Base-by-base conservation (phyloP, 331 rosid species). In the Rhamnella rubrinervis region DNA sequence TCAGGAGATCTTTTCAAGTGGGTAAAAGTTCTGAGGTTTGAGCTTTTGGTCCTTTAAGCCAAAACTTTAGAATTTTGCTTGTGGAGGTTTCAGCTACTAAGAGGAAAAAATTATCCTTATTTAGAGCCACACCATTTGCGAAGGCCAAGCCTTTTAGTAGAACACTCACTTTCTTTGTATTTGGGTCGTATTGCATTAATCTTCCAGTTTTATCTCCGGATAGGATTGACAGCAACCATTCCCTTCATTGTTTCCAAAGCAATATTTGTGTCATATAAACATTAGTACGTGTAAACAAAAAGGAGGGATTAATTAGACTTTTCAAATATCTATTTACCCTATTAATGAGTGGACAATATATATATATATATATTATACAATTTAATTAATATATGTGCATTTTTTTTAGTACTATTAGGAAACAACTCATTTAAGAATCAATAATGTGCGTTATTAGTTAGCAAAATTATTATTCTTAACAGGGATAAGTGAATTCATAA, bases 51-150 rank as follows among this genome's bases (percentile, higher is more conserved):
- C 80, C 82, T 68, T 23, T 15, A 21, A 83, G 73, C 80, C 82
- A 81, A 55, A 74, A 14, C 77, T 61, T 85, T 12, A 58, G 63
- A 39, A 85, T 31, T 41, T 26, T 70, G 4, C 16, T 23, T 1
- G 85, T 67, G n/a, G 74, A 55, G 0, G 83, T 62, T 61, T 81
- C 95, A 0, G 85, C 83, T 6, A 81, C 37, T 8, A 85, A 55
- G 50, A 88, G 72, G 64, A 85, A 88, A 0, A 86, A 79, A 2
- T 16, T 75, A 75, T 85, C 83, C 57, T 70, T 55, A 75, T 79
- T 88, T 20, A 88, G 77, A 3, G 91, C 95, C 52, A 88, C 86
- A 7, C 95, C 95, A 21, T 88, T 82, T 0, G 95, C 83, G 55
- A 88, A 85, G 31, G 81, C 87, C 21, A 88, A 71, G 28, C 69